phyloP scores from a whole-genome alignment of 345 rosid genomes.

The Microthlaspi erraticum region DNA sequence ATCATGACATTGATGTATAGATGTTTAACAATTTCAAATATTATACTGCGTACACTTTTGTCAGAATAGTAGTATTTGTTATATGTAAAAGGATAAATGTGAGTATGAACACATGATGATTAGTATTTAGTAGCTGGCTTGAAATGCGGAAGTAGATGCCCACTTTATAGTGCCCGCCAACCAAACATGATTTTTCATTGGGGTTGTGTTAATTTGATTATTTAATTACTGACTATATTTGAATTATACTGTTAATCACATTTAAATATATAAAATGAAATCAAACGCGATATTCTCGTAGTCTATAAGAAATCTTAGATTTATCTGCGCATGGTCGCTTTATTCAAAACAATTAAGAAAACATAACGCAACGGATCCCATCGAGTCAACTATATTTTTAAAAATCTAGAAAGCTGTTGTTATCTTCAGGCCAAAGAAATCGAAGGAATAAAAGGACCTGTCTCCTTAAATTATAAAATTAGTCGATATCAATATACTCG shows the following conservation, averaged over 20 bases:
- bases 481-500: background rate
- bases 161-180: constrained; percentile 44
- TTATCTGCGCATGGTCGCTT: constrained; percentile 43
- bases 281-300: constrained; percentile 43
- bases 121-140: constrained; percentile 45
- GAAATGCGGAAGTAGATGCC: constrained; percentile 45
- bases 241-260: constrained; percentile 21
- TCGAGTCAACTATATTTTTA: constrained; percentile 40
- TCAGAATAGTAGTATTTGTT: background rate
- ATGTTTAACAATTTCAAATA: background rate
- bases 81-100: background rate
- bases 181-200: constrained; percentile 40
- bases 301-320: constrained; percentile 44
- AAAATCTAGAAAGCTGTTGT: constrained; percentile 31
- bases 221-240: constrained; percentile 42
- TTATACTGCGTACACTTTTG: background rate
- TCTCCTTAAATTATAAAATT: background rate
- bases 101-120: constrained; percentile 43
- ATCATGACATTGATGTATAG: background rate
- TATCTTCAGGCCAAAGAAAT: constrained; percentile 44
- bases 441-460: constrained; percentile 39
- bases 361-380: constrained; percentile 26
- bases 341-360: constrained; percentile 27
- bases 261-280: constrained; percentile 23
- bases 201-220: constrained; percentile 26